Base-by-base conservation (phyloP, 495 filamentous ascomycete species). In the Bacidia gigantensis region DNA sequence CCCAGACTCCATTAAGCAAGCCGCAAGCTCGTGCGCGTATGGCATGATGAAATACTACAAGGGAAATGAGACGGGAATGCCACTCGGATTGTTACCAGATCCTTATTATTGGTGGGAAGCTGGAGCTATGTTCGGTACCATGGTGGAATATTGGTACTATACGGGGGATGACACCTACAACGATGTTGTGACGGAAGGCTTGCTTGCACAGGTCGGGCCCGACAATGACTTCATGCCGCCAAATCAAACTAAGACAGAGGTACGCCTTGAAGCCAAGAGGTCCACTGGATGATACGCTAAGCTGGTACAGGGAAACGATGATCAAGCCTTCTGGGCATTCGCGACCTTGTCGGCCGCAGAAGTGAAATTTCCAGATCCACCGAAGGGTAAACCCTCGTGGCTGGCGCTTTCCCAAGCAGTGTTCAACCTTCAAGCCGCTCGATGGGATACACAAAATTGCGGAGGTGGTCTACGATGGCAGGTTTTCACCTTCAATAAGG, bases 91-190 rank as follows among this genome's bases (percentile, higher is more conserved):
- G 7, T 71, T 83, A 54, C 70, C 69, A 46, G 61, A 60, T 24
- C 77, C 75, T 32, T 70, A 68, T 53, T 69, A 70, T 71, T 87
- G 86, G 86, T 90, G 86, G 86, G 83, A 89, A 65, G 81, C 72
- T n/a, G 77, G 81, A 14, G 82, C 82, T 45, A 73, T 84, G 68
- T 83, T 82, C 64, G 77, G 77, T 61, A 72, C 78, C n/a, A 62
- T 82, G 55, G 70, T 87, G 51, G 72, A 84, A 55, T 87, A 87
- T 65, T 84, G 77, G 75, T 74, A 75, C 53, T 77, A 76, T 46
- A 84, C 81, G 0, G 77, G 78, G 21, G 79, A 87, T 53, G 56
- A 62, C 10, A 70, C 73, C 3, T 83, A 85, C 62, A 83, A 83
- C 61, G 59, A 72, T 29, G 65, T 76, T 26, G 63, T 75, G 12